phyloP scores from a whole-genome alignment of 164 flowering plant species.

The Hamamelis virginiana region DNA sequence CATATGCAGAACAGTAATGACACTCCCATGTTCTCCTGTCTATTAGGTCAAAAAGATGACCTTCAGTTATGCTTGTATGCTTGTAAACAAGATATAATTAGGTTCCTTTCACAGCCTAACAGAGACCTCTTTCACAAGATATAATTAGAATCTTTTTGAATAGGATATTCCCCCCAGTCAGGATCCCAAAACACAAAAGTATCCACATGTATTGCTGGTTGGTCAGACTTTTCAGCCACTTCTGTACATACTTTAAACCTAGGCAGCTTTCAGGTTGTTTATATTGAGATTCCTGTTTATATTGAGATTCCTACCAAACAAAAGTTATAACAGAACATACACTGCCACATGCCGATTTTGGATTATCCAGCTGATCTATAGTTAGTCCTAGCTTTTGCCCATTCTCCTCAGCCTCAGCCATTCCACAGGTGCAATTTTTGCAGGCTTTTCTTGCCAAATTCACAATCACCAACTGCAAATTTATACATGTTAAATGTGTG shows the following conservation, averaged over 20 bases:
- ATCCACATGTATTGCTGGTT: not conserved
- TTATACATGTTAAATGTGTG: not conserved
- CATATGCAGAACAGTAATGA: too few relatives aligned
- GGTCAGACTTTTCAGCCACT: too few relatives aligned
- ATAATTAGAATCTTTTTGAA: too few relatives aligned
- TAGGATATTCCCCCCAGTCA: not conserved
- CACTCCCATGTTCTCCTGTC: too few relatives aligned
- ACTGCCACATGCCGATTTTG: constrained; percentile 95
- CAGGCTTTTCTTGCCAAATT: constrained; percentile 96
- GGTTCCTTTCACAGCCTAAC: too few relatives aligned
- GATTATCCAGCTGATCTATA: constrained; percentile 68
- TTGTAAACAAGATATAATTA: too few relatives aligned
- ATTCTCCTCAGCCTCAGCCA: constrained; percentile 85
- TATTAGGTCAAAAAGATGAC: too few relatives aligned
- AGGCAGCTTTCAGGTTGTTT: not conserved
- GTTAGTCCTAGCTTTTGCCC: constrained; percentile 70
- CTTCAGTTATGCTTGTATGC: too few relatives aligned
- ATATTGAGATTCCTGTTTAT: not conserved
- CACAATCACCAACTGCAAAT: constrained; percentile 78
- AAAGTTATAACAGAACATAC: constrained; percentile 42
- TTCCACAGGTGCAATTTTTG: constrained; percentile 94
- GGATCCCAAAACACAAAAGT: not conserved
- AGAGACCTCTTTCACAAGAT: too few relatives aligned
- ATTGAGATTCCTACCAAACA: not conserved
- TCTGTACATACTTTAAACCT: too few relatives aligned